Evolutionary conservation across 441 rosid genomes (phyloP).

Genomic region (Biscutella laevigata): DNA sequence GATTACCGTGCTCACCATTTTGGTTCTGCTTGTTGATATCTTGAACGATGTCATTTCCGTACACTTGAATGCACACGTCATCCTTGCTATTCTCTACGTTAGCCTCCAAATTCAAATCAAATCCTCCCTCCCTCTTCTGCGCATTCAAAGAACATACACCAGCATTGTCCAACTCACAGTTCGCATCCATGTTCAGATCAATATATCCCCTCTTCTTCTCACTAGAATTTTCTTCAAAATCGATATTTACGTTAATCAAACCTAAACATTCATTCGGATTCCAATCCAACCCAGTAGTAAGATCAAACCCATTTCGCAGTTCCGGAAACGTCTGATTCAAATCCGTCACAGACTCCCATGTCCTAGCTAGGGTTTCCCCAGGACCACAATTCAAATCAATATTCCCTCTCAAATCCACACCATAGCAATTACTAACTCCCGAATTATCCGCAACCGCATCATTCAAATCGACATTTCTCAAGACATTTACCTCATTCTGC

Average conservation of each 20-base stretch:
- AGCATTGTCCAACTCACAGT: conserved; percentile 50
- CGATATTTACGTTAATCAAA: conserved; percentile 24
- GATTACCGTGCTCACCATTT: conserved; percentile 21
- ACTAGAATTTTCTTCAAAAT: conserved; percentile 22
- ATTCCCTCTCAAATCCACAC: conserved; percentile 24
- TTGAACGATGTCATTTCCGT: conserved; percentile 19
- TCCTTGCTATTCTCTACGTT: conserved; percentile 40
- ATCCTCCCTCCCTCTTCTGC: conserved; percentile 37
- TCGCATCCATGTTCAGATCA: conserved; percentile 74
- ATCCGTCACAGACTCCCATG: conserved; percentile 25
- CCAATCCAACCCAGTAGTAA: conserved; percentile 60
- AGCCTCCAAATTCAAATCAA: conserved; percentile 76
- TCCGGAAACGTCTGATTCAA: conserved; percentile 27
- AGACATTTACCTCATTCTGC: conserved; percentile 18
- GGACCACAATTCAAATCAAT: conserved; percentile 39
- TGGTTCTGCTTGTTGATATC: conserved; percentile 21
- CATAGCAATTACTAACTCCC: conserved; percentile 23
- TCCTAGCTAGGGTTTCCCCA: conserved; percentile 33
- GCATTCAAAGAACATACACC: conserved; percentile 18
- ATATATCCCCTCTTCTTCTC: conserved; percentile 35
- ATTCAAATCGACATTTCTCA: conserved; percentile 36
- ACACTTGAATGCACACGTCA: conserved; percentile 17
- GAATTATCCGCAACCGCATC: conserved; percentile 25
- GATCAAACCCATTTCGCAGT: conserved; percentile 39
- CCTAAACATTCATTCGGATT: conserved; percentile 47